Evolutionary conservation across 345 rosid genomes (phyloP), one percentile per base, ranked within the genome.

Genomic region (Combretum micranthum): DNA sequence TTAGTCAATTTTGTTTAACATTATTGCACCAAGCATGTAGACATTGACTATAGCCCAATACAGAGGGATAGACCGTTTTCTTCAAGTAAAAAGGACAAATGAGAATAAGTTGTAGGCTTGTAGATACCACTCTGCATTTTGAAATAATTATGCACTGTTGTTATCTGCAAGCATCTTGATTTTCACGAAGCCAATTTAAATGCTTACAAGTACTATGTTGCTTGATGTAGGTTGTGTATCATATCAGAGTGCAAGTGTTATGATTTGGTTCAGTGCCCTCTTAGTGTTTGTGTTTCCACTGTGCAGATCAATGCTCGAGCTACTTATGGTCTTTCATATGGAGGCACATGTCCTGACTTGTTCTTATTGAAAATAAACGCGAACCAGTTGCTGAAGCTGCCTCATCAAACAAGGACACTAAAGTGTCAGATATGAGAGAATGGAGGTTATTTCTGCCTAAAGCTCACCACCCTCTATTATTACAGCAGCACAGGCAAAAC

Each of bases 221-320:
- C 39, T 32, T 32, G 39, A 32, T 1, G 9, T 32, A 32, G 39
- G 5, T 32, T 32, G 10, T 0, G 39, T 17, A 18, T 50, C 21
- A 18, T 57, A 19, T n/a, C 47, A 15, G 15, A 15, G 19, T 49
- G 17, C 37, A n/a, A 1, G 20, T 21, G 18, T 15, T 9, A 2
- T 0, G 17, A 44, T 57, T 57, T 7, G n/a, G 26, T 47, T 19
- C 49, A 42, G 16, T 20, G 15, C 12, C 20, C 42, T 17, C 32
- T 44, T 26, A 20, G 15, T 39, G 25, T 47, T 54, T 60, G 14
- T 68, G 42, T 63, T 46, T 44, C 62, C 60, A 44, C 26, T 22
- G 59, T 71, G 69, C 70, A 92, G 98, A 77, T 92, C 57, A 83
- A 88, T 60, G 93, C 98, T 68, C 88, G 96, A 58, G 96, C 93